phyloP scores from a whole-genome alignment of 2,329 filamentous ascomycete species.

The Pseudogymnoascus sp. region DNA sequence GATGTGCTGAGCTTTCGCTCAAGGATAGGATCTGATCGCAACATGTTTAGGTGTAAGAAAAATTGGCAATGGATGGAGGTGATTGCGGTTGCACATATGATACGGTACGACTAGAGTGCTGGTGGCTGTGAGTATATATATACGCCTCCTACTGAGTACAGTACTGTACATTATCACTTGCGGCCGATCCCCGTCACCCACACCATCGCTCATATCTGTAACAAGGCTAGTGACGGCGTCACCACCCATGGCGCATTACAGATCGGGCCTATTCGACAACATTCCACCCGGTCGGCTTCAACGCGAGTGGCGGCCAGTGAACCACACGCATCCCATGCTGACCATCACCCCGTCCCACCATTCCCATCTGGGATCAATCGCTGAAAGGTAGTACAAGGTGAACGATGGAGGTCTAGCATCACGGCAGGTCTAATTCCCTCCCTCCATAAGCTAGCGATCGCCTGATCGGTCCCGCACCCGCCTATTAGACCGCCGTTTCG shows the following conservation, averaged over 20 bases:
- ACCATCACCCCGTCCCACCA: not conserved
- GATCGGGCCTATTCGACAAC: constrained; percentile 8
- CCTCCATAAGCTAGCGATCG: not conserved
- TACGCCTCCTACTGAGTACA: not conserved
- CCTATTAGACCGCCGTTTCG: not conserved
- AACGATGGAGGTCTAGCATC: not conserved
- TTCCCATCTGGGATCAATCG: not conserved
- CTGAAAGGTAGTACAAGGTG: not conserved
- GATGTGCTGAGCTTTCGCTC: not conserved
- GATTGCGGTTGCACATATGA: not conserved
- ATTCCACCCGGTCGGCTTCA: constrained; percentile 3
- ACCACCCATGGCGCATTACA: constrained; percentile 2
- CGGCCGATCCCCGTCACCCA: not conserved
- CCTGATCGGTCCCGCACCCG: constrained; percentile 8
- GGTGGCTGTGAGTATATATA: not conserved
- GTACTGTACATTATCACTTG: constrained; percentile 1
- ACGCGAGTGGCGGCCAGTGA: constrained; percentile 4
- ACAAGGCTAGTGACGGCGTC: constrained; percentile 4
- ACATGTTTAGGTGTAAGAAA: not conserved
- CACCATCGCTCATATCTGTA: constrained; percentile 6
- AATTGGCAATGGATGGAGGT: not conserved
- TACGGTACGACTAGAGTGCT: not conserved
- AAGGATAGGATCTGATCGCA: not conserved
- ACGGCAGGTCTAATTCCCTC: not conserved
- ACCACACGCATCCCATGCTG: not conserved